These are phyloP conservation scores for Ploettnerulaceae sp. DNA, from an alignment of 2,329 filamentous ascomycete species.

Conservation along the genomic window DNA sequence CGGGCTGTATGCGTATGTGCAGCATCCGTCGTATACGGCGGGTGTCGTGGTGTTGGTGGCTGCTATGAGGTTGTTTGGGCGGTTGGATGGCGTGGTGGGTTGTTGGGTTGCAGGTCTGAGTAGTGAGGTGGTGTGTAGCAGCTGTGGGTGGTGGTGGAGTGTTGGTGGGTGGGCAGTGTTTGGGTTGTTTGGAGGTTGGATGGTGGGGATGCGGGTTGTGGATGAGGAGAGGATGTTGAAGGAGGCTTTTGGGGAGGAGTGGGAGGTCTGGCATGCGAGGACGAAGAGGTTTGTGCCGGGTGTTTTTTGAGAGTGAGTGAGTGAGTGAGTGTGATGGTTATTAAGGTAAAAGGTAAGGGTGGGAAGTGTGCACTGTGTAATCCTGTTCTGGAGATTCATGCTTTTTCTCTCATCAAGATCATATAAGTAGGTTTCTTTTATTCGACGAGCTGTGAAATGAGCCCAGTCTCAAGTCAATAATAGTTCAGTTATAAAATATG, in stretches of 20 bases:
- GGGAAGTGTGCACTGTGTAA: background rate
- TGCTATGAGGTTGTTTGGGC: slow-evolving; percentile 34
- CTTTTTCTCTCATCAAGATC: no score
- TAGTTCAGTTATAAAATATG: no score
- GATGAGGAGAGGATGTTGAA: slow-evolving; percentile 45
- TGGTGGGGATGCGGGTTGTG: slow-evolving; percentile 32
- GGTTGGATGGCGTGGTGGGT: slow-evolving; percentile 37
- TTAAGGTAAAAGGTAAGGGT: background rate
- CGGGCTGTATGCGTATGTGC: slow-evolving; percentile 68
- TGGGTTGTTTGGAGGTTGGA: slow-evolving; percentile 36
- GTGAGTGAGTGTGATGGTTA: background rate
- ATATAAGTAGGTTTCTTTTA: no score
- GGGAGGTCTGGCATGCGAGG: slow-evolving; percentile 44
- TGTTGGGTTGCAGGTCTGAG: slow-evolving; percentile 42
- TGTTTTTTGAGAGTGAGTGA: slow-evolving; percentile 30
- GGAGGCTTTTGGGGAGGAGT: slow-evolving; percentile 42
- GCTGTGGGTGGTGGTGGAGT: slow-evolving; percentile 11
- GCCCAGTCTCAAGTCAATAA: no score
- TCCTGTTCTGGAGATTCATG: no score
- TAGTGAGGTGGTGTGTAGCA: background rate
- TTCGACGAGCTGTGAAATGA: no score
- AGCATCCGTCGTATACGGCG: slow-evolving; percentile 76
- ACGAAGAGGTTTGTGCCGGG: slow-evolving; percentile 47
- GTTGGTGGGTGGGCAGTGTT: slow-evolving; percentile 11
- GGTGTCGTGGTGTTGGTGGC: slow-evolving; percentile 35